Base-by-base conservation (phyloP, 192 early-diverging fungal genomes). In the Coemansia sp. region DNA sequence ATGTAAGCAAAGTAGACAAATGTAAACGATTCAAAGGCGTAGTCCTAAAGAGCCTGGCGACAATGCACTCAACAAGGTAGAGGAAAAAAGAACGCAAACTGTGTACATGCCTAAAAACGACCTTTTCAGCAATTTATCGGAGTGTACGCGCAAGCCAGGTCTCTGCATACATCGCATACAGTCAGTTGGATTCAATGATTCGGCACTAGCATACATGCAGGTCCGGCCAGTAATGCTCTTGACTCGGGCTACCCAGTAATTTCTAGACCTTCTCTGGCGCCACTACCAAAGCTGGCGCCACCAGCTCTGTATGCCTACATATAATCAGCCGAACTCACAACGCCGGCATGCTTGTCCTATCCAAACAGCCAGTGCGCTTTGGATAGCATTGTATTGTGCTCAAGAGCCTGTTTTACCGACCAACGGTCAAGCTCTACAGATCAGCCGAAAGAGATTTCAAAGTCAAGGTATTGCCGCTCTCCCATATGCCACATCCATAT, bases 191-290 rank as follows among this genome's bases (percentile, higher is more conserved):
- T 12, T 12, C 30, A 15, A 55, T 32, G 53, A 6, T 55, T 55
- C 29, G 53, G 53, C 53, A n/a, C 15, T 55, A 55, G 53, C 53
- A 16, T 55, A 55, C 53, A 55, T 32, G n/a, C 53, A 16, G 53
- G n/a, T 34, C 29, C 29, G 1, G 27, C 53, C 53, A 55, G 22
- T 12, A 53, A 53, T 53, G 30, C 6, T 9, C 29, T 24, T 55
- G 29, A 16, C 53, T 55, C 53, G 53, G 11, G 50, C 15, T 52
- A 24, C 29, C 50, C 24, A 18, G 20, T 47, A 47, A 18, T 20
- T 47, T 47, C 45, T n/a, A 4, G 41, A 55, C 11, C 24, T 6
- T 16, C 3, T 44, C n/a, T 18, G n/a, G 45, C 20, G 45, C 45
- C 18, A 20, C 34, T 35, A 6, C n/a, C n/a, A 47, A 47, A 47